phyloP scores from a whole-genome alignment of 2,329 filamentous ascomycete species.

The Ascochyta rabiei region DNA sequence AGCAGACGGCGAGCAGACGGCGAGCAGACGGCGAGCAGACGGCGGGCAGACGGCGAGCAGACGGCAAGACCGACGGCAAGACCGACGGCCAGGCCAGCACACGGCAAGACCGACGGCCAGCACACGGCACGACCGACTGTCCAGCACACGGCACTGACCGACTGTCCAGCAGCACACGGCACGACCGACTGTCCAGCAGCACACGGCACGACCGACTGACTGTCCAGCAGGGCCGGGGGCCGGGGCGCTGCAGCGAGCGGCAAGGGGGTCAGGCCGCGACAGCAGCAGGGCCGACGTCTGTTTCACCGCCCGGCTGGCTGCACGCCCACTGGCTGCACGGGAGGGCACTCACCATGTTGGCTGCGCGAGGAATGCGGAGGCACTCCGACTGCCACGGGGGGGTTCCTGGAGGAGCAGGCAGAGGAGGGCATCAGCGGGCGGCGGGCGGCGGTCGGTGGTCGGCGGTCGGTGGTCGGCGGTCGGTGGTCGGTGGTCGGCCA shows the following conservation, averaged over 20 bases:
- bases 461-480: not conserved
- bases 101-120: no score
- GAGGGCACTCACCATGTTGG: conserved; percentile 30
- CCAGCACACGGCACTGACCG: not conserved
- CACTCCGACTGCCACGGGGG: conserved; percentile 24
- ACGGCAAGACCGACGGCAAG: no score
- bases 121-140: no score
- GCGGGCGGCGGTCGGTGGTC: conserved; percentile 4
- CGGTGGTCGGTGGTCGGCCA: not conserved
- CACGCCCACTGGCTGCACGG: conserved; percentile 2
- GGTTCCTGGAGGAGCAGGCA: conserved; percentile 10
- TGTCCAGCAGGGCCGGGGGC: not conserved
- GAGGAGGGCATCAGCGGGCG: not conserved
- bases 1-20: no score
- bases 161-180: no score
- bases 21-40: no score
- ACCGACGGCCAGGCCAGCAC: no score
- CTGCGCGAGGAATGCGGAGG: conserved; percentile 27
- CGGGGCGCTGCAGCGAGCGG: not conserved
- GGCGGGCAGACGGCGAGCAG: no score
- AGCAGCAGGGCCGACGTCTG: conserved; percentile 10
- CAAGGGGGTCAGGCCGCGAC: conserved; percentile 11
- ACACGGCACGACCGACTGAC: not conserved
- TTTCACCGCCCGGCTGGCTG: conserved; percentile 2
- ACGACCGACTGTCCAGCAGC: no score